Percentiles rank a stretch among this genome's conserved stretches.
Conservation (phyloP, 257 asterid genomes). For the Plantago major region DNA sequence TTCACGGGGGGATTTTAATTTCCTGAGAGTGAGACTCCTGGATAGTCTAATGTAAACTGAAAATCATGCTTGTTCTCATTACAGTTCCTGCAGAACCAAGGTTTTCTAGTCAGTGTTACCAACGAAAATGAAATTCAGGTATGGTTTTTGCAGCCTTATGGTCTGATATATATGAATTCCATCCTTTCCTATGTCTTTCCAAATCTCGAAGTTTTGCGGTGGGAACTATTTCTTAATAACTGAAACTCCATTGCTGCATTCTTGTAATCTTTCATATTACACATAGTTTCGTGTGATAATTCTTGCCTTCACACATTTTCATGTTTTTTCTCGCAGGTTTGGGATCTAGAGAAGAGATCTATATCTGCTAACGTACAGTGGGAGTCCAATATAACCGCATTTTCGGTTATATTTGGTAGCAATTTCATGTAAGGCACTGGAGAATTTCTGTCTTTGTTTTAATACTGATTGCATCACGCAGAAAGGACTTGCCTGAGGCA, state of each 20-base stretch:
- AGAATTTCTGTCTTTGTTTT: slow-evolving; percentile 10
- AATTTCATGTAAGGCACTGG: slow-evolving; percentile 70
- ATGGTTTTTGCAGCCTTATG: slow-evolving; percentile 16
- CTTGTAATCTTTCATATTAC: slow-evolving; percentile 8
- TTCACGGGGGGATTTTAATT: no score
- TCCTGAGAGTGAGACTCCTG: not conserved
- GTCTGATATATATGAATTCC: slow-evolving; percentile 3
- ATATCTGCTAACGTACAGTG: slow-evolving; percentile 61
- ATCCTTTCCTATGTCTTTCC: slow-evolving; percentile 12
- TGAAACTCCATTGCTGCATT: not conserved
- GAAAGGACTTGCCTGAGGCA: slow-evolving; percentile 18
- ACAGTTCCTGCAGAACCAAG: slow-evolving; percentile 97
- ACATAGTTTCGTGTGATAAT: not conserved
- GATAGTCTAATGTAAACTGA: no score
- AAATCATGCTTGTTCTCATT: slow-evolving; percentile 25
- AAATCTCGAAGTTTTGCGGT: not conserved
- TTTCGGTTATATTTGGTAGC: slow-evolving; percentile 67
- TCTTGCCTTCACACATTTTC: slow-evolving; percentile 13
- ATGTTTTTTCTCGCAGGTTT: slow-evolving; percentile 49
- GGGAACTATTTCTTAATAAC: no score
- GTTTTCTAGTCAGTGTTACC: slow-evolving; percentile 79
- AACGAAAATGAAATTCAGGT: slow-evolving; percentile 93
- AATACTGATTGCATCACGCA: slow-evolving; percentile 10
- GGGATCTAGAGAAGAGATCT: slow-evolving; percentile 87
- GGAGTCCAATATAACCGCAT: slow-evolving; percentile 95